Percentiles rank a stretch among this genome's conserved stretches.
phyloP scores from a whole-genome alignment of 2,329 filamentous ascomycete species.

The Colletotrichum sp. region DNA sequence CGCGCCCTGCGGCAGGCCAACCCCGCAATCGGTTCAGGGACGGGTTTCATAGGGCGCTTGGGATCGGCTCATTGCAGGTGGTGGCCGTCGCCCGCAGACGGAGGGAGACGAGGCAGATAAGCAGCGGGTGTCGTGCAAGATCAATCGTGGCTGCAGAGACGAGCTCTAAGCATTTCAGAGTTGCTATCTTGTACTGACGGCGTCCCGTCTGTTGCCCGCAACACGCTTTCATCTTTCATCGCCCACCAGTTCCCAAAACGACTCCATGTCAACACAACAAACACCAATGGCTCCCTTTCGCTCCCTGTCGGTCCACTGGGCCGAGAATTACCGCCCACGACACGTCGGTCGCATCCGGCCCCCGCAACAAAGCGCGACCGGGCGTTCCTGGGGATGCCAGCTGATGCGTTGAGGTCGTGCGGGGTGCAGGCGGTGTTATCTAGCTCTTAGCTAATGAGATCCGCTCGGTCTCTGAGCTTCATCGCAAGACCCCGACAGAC shows the following conservation, averaged over 20 bases:
- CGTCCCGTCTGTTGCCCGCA: background rate
- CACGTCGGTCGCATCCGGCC: background rate
- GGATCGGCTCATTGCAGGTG: slow-evolving; percentile 10
- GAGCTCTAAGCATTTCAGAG: background rate
- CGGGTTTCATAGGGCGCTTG: slow-evolving; percentile 17
- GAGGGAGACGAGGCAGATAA: slow-evolving; percentile 1
- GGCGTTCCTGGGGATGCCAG: slow-evolving; percentile 5
- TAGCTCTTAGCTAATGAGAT: slow-evolving; percentile 16
- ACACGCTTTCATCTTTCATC: background rate
- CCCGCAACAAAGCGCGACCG: slow-evolving; percentile 9
- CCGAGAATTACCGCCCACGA: background rate
- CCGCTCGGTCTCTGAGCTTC: background rate
- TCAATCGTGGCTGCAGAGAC: background rate
- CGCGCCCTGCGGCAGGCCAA: slow-evolving; percentile 7
- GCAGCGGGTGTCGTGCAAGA: background rate
- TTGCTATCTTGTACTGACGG: background rate
- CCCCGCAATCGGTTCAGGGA: slow-evolving; percentile 14
- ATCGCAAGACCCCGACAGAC: background rate
- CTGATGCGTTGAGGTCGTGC: slow-evolving; percentile 6
- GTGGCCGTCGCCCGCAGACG: background rate
- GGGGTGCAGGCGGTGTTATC: slow-evolving; percentile 10
- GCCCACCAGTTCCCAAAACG: background rate
- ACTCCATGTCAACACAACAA: background rate
- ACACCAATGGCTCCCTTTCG: background rate
- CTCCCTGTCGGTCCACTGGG: background rate